phyloP scores from a whole-genome alignment of 345 rosid species.

The Syzygium aromaticum region DNA sequence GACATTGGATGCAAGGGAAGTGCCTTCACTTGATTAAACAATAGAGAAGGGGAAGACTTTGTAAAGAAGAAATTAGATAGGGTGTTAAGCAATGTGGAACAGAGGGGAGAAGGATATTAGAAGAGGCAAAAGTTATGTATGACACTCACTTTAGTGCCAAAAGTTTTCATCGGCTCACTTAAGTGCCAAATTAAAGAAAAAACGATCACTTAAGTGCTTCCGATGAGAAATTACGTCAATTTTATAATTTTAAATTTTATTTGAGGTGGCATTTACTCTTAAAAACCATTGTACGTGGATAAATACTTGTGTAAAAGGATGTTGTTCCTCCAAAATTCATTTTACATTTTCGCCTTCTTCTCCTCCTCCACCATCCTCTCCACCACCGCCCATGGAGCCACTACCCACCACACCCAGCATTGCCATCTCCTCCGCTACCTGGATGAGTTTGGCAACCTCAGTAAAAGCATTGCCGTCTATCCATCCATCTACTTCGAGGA shows the following conservation, averaged over 20 bases:
- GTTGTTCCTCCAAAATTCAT: neutral
- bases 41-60: too few relatives aligned
- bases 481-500: neutral
- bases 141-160: too few relatives aligned
- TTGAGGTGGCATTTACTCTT: neutral
- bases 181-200: too few relatives aligned
- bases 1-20: too few relatives aligned
- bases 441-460: neutral
- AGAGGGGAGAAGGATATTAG: fast-evolving
- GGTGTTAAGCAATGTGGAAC: too few relatives aligned
- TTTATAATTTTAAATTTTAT: too few relatives aligned
- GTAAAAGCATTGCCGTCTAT: neutral
- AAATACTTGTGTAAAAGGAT: neutral
- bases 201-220: neutral
- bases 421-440: neutral
- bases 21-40: too few relatives aligned
- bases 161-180: fast-evolving
- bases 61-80: too few relatives aligned
- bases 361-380: neutral
- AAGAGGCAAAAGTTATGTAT: neutral
- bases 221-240: too few relatives aligned
- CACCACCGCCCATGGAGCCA: neutral
- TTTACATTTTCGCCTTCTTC: too few relatives aligned
- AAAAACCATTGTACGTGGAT: neutral
- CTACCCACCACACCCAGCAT: neutral